A percentile compares a stretch with the other conserved stretches of the same genome.
These are phyloP conservation scores for Craterostigma plantagineum DNA, from an alignment of 257 asterid genomes.

Conservation along the genomic window DNA sequence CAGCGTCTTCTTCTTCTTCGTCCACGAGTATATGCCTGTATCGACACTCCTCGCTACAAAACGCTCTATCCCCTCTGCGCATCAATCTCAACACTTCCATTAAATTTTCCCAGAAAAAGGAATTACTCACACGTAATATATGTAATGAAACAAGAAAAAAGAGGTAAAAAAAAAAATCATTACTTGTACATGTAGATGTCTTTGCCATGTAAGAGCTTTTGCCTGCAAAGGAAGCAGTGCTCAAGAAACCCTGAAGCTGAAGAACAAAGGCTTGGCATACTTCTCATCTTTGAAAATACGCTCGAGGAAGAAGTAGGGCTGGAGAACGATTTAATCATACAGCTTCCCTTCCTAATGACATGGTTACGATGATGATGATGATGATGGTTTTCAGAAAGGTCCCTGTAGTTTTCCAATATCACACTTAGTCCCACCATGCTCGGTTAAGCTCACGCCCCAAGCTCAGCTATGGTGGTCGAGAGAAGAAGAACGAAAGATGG, in stretches of 20 bases:
- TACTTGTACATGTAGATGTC: conserved; percentile 87
- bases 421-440: conserved; percentile 81
- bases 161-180: conserved; percentile 7
- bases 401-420: conserved; percentile 36
- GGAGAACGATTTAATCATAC: conserved; percentile 19
- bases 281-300: conserved; percentile 2
- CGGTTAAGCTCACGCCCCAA: too few species aligned
- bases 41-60: conserved; percentile 72
- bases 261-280: too few species aligned
- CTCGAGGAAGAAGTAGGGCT: conserved; percentile 6
- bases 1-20: conserved; percentile 26
- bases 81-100: background rate
- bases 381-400: conserved; percentile 9
- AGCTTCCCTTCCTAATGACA: conserved; percentile 34
- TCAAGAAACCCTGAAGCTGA: conserved; percentile 27
- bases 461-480: too few species aligned
- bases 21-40: conserved; percentile 66
- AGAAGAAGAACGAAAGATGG: too few species aligned
- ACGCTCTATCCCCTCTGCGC: conserved; percentile 54
- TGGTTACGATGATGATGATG: conserved; percentile 12
- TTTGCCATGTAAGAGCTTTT: conserved; percentile 32
- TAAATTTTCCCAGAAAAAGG: background rate
- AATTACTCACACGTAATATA: too few species aligned
- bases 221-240: conserved; percentile 41
- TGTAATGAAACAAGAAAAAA: too few species aligned